A percentile compares a stretch with the other conserved stretches of the same genome.
These are phyloP conservation scores for Lunularia cruciata DNA, from an alignment of 225 moss, liverwort and hornwort species.

Conservation along the genomic window DNA sequence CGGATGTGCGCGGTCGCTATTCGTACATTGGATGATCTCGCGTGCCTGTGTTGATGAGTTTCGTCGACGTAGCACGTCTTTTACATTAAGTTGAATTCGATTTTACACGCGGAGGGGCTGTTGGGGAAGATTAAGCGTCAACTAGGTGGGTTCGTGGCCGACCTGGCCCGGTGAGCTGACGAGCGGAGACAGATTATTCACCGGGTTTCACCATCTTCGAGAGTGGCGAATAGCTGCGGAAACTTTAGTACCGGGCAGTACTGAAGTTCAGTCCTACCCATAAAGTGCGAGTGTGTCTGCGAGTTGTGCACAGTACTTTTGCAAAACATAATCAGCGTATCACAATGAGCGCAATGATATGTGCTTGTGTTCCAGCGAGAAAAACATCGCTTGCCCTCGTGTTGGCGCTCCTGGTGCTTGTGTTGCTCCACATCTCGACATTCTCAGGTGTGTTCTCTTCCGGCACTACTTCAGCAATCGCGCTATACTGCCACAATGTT, in stretches of 20 bases:
- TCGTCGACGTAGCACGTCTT: background rate
- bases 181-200: too few relatives aligned
- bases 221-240: background rate
- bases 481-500: background rate
- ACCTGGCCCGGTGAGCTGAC: background rate
- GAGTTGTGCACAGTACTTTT: background rate
- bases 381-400: background rate
- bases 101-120: background rate
- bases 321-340: background rate
- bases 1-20: background rate
- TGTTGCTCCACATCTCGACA: background rate
- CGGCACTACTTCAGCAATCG: background rate
- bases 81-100: background rate
- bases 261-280: background rate
- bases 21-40: background rate
- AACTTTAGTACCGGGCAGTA: background rate
- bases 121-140: conserved; percentile 21
- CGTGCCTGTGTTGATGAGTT: background rate
- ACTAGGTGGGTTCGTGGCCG: background rate
- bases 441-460: too few relatives aligned
- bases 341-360: background rate
- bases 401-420: background rate
- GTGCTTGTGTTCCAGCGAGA: background rate
- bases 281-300: background rate
- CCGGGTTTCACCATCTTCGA: background rate